Conservation (phyloP, 768 basidiomycete species). For the Russula griseocarnosa region DNA sequence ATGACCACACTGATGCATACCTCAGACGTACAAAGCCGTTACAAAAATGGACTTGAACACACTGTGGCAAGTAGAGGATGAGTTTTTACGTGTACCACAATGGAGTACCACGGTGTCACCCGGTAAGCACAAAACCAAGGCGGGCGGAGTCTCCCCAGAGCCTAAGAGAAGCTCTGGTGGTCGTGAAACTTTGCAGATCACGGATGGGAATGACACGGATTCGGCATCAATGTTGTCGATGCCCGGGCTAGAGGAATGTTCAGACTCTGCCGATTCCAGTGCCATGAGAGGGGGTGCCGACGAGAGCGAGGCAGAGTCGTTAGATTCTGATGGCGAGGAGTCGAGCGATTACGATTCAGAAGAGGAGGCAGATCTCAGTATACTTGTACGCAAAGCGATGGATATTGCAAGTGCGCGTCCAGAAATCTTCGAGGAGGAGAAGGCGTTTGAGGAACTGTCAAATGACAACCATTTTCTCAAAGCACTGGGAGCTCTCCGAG, state of each 20-base stretch:
- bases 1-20: slow-evolving; percentile 13
- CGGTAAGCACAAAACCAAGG: slow-evolving; percentile 32
- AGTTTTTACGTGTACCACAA: slow-evolving; percentile 20
- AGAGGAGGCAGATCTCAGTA: slow-evolving; percentile 61
- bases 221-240: slow-evolving; percentile 59
- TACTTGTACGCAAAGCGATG: slow-evolving; percentile 68
- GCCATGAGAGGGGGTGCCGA: slow-evolving; percentile 36
- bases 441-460: slow-evolving; percentile 44
- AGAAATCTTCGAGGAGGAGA: slow-evolving; percentile 57
- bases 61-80: slow-evolving; percentile 24
- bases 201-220: slow-evolving; percentile 44
- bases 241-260: slow-evolving; percentile 58
- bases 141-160: background rate
- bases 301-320: slow-evolving; percentile 40
- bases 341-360: slow-evolving; percentile 57
- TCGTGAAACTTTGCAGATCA: slow-evolving; percentile 44
- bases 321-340: slow-evolving; percentile 38
- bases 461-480: slow-evolving; percentile 78
- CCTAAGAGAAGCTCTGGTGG: background rate
- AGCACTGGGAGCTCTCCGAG: slow-evolving; percentile 68
- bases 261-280: slow-evolving; percentile 37
- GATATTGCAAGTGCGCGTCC: slow-evolving; percentile 54
- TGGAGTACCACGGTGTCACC: slow-evolving; percentile 34
- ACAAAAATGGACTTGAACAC: slow-evolving; percentile 16
- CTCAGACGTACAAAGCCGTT: slow-evolving; percentile 17